Base-by-base conservation (phyloP, 768 basidiomycete genomes). In the Boletus sensibilis region DNA sequence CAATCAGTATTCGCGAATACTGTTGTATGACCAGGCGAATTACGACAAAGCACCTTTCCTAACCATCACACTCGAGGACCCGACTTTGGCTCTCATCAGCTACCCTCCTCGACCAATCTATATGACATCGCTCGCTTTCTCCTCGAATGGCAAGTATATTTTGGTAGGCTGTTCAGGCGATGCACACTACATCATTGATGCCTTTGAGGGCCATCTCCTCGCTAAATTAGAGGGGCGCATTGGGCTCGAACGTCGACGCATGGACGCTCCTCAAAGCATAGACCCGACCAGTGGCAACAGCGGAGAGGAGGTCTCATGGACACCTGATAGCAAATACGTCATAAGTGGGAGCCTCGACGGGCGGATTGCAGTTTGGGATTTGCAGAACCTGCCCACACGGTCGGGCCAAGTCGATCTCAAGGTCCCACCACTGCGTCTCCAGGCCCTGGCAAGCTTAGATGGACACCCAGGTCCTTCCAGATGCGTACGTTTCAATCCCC, bases 281-380 rank as follows among this genome's bases (percentile, higher is more conserved):
- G 80, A 87, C 70, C 84, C 92, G 50, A 68, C 78, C 16, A 86
- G 87, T 61, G 94, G 94, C 2, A 84, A 82, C 53, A 95, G 93
- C 57, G 92, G 95, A 13, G 94, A 98, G 69, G 97, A 98, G 75
- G 88, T 95, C 5, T 82, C 82, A 12, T 98, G 93, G 92, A 94
- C 92, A 3, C 91, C 93, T 0, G 96, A 99, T 70, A 94, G 93
- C 72, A 91, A 91, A 70, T 99, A 82, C 64, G 79, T 98, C 41
- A 71, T 97, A 6, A 82, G 90, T 21, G 97, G 97, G 51, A 88
- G 86, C 66, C 78, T 90, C 31, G 87, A 95, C 67, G 97, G 97
- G 43, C 85, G 82, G 63, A 76, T 98, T n/a, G 71, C 81, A 45
- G 74, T 96, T 20, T 99, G 95, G 95, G 94, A 98, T 64, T 76